Base-by-base conservation (phyloP, 257 asterid genomes). In the Verbascum thapsus region DNA sequence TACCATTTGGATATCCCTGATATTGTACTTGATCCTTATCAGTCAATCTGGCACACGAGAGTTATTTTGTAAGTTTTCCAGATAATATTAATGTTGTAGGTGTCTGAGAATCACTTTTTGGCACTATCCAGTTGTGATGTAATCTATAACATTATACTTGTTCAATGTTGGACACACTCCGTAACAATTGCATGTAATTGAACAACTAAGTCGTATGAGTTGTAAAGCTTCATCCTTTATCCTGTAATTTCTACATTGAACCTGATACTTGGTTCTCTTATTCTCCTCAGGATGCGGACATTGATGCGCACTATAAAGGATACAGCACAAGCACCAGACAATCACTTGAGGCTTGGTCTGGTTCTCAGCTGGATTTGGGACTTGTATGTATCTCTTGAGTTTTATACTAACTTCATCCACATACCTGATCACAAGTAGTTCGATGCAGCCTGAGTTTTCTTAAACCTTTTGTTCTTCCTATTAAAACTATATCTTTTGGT, bases 281-380 rank as follows among this genome's bases (percentile, higher is more conserved):
- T 59, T 56, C 56, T 67, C 67, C 47, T 56, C 85, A 92, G 99
- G 94, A 83, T 65, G 80, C 81, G 63, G 96, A 92, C 80, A 79
- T 89, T 70, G 81, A 83, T 70, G 74, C 81, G 40, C 79, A 74
- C 72, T 92, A 81, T 79, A 85, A 85, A 69, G 81, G 83, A 75
- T 92, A 87, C 84, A 83, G 85, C 64, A 47, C 78, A 61, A 81
- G 71, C 70, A 89, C 99, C 77, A 87, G 91, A 63, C 72, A 53
- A 72, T 92, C 99, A 52, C 96, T 92, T 55, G 90, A 85, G 69
- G 95, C 91, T 68, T 92, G 99, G 99, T 87, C 97, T 53, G 87
- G 87, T 69, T 83, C 88, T 47, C 84, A 73, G 88, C 84, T 83
- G 74, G 99, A 92, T 81, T 66, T 92, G 73, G 97, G 95, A 54